phyloP scores from a whole-genome alignment of 495 filamentous ascomycete species.

The Melanomma pulvis-pyrius region DNA sequence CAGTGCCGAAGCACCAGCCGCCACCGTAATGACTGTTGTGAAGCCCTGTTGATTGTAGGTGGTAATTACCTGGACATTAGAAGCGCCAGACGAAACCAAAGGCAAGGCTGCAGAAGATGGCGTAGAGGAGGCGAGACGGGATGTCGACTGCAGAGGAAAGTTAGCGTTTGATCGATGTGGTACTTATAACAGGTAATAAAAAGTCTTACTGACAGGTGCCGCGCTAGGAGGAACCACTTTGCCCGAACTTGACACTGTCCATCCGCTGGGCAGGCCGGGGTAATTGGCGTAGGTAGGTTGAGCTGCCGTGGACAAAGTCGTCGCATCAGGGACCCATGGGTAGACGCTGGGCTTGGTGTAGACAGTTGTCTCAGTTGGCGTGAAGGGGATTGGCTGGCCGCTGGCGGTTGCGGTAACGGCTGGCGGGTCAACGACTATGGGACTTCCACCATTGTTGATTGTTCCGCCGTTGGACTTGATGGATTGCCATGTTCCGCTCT shows the following conservation, averaged over 20 bases:
- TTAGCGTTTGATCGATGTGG: conserved; percentile 46
- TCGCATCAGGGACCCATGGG: conserved; percentile 58
- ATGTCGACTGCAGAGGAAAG: conserved; percentile 49
- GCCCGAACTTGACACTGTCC: conserved; percentile 71
- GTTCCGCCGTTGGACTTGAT: conserved; percentile 77
- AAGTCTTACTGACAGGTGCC: conserved; percentile 53
- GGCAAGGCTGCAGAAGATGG: conserved; percentile 50
- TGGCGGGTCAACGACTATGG: conserved; percentile 52
- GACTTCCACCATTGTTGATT: conserved; percentile 56
- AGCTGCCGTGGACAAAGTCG: conserved; percentile 46
- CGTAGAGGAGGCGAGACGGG: conserved; percentile 50
- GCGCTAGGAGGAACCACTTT: conserved; percentile 65
- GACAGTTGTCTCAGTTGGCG: conserved; percentile 57
- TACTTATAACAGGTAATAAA: conserved; percentile 24
- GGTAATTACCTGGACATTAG: conserved; percentile 51
- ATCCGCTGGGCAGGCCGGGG: conserved; percentile 66
- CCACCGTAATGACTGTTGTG: conserved; percentile 45
- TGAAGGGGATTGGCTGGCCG: conserved; percentile 63
- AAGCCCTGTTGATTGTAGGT: conserved; percentile 52
- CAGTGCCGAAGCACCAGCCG: conserved; percentile 39
- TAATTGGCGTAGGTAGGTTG: conserved; percentile 51
- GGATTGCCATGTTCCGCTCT: conserved; percentile 73
- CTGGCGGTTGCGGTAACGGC: conserved; percentile 58
- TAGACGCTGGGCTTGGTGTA: conserved; percentile 58
- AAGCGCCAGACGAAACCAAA: conserved; percentile 44